These are phyloP conservation scores for Dalbergia cochinchinensis DNA, from an alignment of 306 rosid species.

Conservation along the genomic window DNA sequence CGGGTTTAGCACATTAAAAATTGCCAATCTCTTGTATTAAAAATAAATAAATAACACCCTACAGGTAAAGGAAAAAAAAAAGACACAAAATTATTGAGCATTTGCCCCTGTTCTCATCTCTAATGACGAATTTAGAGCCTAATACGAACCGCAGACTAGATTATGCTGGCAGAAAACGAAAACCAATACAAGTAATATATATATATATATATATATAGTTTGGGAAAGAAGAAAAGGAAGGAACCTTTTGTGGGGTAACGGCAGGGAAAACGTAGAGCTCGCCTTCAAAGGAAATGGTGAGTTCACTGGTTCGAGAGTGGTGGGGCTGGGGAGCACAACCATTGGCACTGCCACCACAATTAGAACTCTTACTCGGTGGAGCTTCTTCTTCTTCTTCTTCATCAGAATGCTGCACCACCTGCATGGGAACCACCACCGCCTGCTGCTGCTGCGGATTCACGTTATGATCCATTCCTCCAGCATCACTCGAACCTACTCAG, in stretches of 20 bases:
- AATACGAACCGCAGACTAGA: background rate
- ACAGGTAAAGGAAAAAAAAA: background rate
- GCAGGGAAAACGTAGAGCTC: slow-evolving; percentile 80
- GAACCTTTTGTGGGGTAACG: slow-evolving; percentile 74
- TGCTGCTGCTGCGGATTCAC: slow-evolving; percentile 11
- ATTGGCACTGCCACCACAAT: background rate
- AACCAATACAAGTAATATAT: no score
- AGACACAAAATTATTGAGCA: no score
- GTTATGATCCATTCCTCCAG: slow-evolving; percentile 48
- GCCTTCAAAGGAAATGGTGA: slow-evolving; percentile 76
- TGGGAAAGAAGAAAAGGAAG: background rate
- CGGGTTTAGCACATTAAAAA: no score
- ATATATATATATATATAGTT: no score
- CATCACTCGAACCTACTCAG: slow-evolving; percentile 41
- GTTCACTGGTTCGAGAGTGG: slow-evolving; percentile 61
- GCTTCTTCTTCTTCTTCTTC: slow-evolving; percentile 46
- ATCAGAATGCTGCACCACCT: slow-evolving; percentile 48
- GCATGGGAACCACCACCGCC: slow-evolving; percentile 41
- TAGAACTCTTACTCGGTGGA: background rate
- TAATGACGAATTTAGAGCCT: slow-evolving; percentile 5
- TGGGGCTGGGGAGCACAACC: slow-evolving; percentile 15
- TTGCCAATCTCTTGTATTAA: no score
- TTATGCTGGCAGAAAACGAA: no score
- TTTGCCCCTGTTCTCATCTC: background rate
- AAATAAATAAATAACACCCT: background rate